Base-by-base conservation (phyloP, 768 basidiomycete genomes). In the Russula brevipes region DNA sequence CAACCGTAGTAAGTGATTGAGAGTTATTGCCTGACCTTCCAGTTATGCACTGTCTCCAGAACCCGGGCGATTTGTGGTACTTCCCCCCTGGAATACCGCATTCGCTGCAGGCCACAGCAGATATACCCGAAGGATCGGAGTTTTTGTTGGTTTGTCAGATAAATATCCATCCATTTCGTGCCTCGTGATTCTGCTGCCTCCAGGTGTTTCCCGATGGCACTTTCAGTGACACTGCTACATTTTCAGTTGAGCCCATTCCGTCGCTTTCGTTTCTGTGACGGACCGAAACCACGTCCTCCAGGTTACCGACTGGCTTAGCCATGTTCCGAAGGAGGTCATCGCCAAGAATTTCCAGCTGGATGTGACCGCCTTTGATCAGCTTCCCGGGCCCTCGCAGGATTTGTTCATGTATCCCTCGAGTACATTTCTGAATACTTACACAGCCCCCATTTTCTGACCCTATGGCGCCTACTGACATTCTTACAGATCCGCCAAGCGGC, bases 31-130 rank as follows among this genome's bases (percentile, higher is more conserved):
- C 10, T 5, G 10, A 31, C 19, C 35, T 39, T 39, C 42, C 49
- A 19, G 9, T 16, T 33, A 31, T 7, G 17, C 6, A 19, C 7
- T n/a, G n/a, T 41, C 36, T 45, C 5, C 5, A 68, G 67, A 55
- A 63, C 9, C 36, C 64, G 2, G 67, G 67, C 17, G 65, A 61
- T 56, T 45, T 66, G 17, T 65, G 60, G 51, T 77, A 73, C 66
- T 76, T 76, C 67, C 76, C 74, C 17, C 63, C 77, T 33, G 75
- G 75, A 14, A 69, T 72, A 46, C 76, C 77, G 0, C 77, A 78
- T 62, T 73, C 72, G 1, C 57, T 78, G 30, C 77, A 77, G 67
- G 77, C 70, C 4, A 73, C 71, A 2, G 70, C 63, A 4, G 68
- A 72, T 30, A 51, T 65, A 58, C 66, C 58, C 19, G 69, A 69